Percentiles rank a stretch among this genome's conserved stretches.
These are phyloP conservation scores for Diphasiastrum complanatum DNA, from an alignment of 83 land plant genomes.

Conservation along the genomic window DNA sequence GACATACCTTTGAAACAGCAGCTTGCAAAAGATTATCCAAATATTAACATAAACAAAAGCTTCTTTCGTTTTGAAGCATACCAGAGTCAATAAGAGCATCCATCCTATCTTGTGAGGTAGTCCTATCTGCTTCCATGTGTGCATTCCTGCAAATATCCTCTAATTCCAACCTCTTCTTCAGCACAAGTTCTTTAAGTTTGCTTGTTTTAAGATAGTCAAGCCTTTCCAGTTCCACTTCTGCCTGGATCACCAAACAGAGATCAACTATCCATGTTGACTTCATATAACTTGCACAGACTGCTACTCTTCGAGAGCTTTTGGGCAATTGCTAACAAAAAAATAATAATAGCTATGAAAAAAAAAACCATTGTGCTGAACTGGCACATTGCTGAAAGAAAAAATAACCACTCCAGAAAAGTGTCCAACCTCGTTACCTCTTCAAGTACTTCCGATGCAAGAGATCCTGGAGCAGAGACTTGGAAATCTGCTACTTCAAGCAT, in stretches of 20 bases:
- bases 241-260: background rate
- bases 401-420: too few species aligned
- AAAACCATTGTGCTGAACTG: too few species aligned
- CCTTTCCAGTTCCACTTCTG: background rate
- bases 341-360: background rate
- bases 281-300: background rate
- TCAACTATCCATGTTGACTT: background rate
- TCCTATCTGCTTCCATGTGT: background rate
- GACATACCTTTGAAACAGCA: too few species aligned
- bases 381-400: too few species aligned
- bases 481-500: too few species aligned
- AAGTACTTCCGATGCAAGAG: too few species aligned
- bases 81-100: background rate
- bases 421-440: too few species aligned
- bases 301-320: background rate
- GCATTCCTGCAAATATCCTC: background rate
- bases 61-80: background rate
- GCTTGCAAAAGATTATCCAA: background rate
- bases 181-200: slow-evolving; percentile 1
- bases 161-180: background rate
- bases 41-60: background rate
- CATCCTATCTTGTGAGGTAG: background rate
- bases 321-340: background rate
- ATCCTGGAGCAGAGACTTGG: too few species aligned
- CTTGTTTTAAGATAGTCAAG: background rate